These are phyloP conservation scores for Poronia punctata DNA, from an alignment of 495 filamentous ascomycete genomes.

Conservation along the genomic window DNA sequence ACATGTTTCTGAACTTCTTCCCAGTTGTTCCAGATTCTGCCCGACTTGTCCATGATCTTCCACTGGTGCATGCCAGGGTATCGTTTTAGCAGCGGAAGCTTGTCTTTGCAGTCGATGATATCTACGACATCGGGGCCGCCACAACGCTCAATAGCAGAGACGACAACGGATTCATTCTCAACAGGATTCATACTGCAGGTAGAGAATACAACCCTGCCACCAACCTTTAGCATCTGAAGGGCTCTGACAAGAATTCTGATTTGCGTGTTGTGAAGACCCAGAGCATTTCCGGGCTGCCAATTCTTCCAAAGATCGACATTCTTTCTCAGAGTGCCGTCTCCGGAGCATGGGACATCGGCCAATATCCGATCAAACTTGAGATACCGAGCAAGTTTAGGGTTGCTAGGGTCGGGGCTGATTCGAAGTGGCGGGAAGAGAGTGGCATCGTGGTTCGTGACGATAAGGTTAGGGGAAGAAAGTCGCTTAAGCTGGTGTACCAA, in stretches of 20 bases:
- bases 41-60: conserved; percentile 83
- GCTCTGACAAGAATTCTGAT: conserved; percentile 85
- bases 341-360: conserved; percentile 94
- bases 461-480: conserved; percentile 89
- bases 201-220: conserved; percentile 90
- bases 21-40: conserved; percentile 68
- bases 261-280: conserved; percentile 80
- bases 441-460: conserved; percentile 97
- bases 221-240: conserved; percentile 92
- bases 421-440: conserved; percentile 90
- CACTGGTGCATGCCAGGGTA: conserved; percentile 64
- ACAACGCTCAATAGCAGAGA: conserved; percentile 76
- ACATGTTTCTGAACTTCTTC: conserved; percentile 63
- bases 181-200: conserved; percentile 98
- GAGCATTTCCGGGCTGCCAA: conserved; percentile 75
- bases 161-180: conserved; percentile 92
- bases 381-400: conserved; percentile 55
- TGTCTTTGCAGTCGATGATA: conserved; percentile 72
- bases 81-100: conserved; percentile 70
- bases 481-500: conserved; percentile 95
- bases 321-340: conserved; percentile 88
- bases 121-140: conserved; percentile 75
- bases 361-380: conserved; percentile 95
- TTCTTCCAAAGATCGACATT: conserved; percentile 90
- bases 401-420: conserved; percentile 52